A percentile compares a stretch with the other conserved stretches of the same genome.
Conservation (phyloP, 208 protist species). For the Crithidia thermophila region DNA sequence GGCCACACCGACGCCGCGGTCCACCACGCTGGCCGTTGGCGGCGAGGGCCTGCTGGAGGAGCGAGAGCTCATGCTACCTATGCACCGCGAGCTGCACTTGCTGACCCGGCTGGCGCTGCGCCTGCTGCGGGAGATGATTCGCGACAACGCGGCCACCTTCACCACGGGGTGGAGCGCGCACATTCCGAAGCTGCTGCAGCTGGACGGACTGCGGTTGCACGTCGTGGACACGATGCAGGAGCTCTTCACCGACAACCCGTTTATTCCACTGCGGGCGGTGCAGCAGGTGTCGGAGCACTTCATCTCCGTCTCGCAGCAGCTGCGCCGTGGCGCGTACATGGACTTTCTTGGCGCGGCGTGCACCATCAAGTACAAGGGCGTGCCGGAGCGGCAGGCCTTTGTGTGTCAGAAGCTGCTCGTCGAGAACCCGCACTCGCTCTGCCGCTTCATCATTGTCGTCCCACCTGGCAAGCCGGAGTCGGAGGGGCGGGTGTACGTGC, state of each 20-base stretch:
- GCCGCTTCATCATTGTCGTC: slow-evolving; percentile 35
- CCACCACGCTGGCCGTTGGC: background rate
- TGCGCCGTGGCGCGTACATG: slow-evolving; percentile 51
- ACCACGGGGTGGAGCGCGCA: slow-evolving; percentile 49
- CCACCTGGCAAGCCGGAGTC: slow-evolving; percentile 12
- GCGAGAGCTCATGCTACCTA: slow-evolving; percentile 38
- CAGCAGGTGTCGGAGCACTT: slow-evolving; percentile 50
- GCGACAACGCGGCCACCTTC: slow-evolving; percentile 29
- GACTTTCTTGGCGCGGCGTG: slow-evolving; percentile 60
- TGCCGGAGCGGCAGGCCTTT: slow-evolving; percentile 53
- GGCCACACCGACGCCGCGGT: background rate
- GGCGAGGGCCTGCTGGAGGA: slow-evolving; percentile 23
- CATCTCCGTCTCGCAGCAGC: slow-evolving; percentile 28
- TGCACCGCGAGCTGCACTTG: slow-evolving; percentile 61
- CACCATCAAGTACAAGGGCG: slow-evolving; percentile 50
- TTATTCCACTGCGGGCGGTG: slow-evolving; percentile 39
- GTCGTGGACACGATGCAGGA: slow-evolving; percentile 63
- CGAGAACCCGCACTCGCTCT: slow-evolving; percentile 51
- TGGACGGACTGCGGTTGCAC: slow-evolving; percentile 58
- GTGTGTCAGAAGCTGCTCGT: slow-evolving; percentile 66
- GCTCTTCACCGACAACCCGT: slow-evolving; percentile 68
- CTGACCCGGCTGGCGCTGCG: slow-evolving; percentile 62
- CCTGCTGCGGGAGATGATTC: slow-evolving; percentile 62
- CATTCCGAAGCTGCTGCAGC: slow-evolving; percentile 52
- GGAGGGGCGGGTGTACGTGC: slow-evolving; percentile 35